phyloP scores from a whole-genome alignment of 768 basidiomycete species.

The Hericium coralloides region DNA sequence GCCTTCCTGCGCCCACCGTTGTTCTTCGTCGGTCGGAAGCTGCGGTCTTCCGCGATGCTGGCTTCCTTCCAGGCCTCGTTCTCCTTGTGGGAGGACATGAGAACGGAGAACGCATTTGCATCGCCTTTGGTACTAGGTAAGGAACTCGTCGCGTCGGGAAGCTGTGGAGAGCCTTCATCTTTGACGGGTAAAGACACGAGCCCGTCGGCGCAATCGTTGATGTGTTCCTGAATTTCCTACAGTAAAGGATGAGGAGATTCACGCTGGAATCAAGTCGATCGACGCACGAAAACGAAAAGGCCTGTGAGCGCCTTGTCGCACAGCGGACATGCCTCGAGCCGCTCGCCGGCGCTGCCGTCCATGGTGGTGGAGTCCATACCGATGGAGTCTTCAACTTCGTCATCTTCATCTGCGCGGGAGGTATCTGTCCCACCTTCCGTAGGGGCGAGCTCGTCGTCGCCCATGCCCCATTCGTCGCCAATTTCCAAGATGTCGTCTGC shows the following conservation, averaged over 20 bases:
- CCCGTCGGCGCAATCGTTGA: conserved; percentile 48
- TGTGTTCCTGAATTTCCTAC: conserved; percentile 45
- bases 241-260: neutral
- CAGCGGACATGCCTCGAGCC: conserved; percentile 21
- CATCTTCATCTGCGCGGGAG: conserved; percentile 16
- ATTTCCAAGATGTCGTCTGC: conserved; percentile 5
- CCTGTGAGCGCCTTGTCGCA: conserved; percentile 22
- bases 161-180: neutral
- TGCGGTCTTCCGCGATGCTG: conserved; percentile 38
- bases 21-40: conserved; percentile 35
- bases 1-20: conserved; percentile 58
- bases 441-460: conserved; percentile 54
- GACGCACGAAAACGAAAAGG: conserved; percentile 20
- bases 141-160: neutral
- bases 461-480: conserved; percentile 57
- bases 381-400: conserved; percentile 20
- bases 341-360: neutral
- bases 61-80: conserved; percentile 83
- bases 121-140: conserved; percentile 2
- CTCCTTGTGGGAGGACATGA: conserved; percentile 86
- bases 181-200: conserved; percentile 2
- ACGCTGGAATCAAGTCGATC: conserved; percentile 1
- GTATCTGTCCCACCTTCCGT: conserved; percentile 22
- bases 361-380: conserved; percentile 18
- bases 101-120: conserved; percentile 58